Conservation (phyloP, 1,284 basidiomycete genomes). For the Cryptococcus hybrid region DNA sequence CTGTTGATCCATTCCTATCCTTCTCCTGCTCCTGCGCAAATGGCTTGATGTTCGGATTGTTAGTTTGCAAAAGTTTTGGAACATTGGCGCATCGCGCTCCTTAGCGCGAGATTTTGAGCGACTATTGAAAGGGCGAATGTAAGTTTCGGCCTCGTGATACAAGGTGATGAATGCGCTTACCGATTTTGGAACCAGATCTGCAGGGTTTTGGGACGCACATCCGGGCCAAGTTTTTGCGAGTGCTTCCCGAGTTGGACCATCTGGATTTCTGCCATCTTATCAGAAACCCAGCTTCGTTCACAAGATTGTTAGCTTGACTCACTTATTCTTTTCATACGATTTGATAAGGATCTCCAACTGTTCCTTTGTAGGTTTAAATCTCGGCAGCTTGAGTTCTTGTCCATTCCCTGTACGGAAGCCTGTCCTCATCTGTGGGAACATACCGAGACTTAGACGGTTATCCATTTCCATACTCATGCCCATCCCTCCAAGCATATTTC, state of each 20-base stretch:
- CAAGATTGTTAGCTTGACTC: not conserved
- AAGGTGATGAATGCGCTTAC: slow-evolving; percentile 10
- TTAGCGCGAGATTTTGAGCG: slow-evolving; percentile 36
- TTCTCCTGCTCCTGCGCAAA: no score
- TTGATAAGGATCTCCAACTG: slow-evolving; percentile 32
- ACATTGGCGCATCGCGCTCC: slow-evolving; percentile 21
- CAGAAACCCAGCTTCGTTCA: not conserved
- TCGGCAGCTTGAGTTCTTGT: slow-evolving; percentile 21
- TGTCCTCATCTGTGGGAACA: not conserved
- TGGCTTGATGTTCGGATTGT: no score
- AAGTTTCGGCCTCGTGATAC: not conserved
- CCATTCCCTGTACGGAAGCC: slow-evolving; percentile 2
- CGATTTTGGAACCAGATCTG: slow-evolving; percentile 45
- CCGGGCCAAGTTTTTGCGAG: slow-evolving; percentile 28
- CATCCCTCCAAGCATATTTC: not conserved
- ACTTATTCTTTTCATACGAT: slow-evolving; percentile 35
- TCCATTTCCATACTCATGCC: not conserved
- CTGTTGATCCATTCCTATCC: no score
- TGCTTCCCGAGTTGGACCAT: slow-evolving; percentile 22
- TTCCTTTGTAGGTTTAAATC: slow-evolving; percentile 39
- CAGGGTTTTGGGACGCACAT: slow-evolving; percentile 29
- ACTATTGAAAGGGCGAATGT: slow-evolving; percentile 8
- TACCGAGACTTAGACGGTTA: no score
- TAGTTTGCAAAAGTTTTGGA: slow-evolving; percentile 1
- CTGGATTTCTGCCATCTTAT: slow-evolving; percentile 25